Base-by-base conservation (phyloP, 768 basidiomycete species). In the Lactarius quietus region DNA sequence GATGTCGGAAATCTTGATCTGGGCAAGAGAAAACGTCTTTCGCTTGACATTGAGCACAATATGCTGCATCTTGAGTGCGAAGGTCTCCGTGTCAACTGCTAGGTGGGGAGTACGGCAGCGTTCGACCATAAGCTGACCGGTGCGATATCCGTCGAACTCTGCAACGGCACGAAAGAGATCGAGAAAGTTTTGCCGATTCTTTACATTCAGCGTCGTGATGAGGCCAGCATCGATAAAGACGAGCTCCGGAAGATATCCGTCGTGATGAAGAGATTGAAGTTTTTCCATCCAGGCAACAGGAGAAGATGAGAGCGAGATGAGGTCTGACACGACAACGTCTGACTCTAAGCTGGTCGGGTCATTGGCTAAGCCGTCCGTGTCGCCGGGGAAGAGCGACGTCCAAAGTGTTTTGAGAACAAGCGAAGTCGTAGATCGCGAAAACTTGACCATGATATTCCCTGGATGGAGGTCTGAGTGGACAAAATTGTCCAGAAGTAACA, bases 401-500 rank as follows among this genome's bases (percentile, higher is more conserved):
- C 86, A 84, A 58, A 93, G 76, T 69, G 84, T 85, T 68, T 80
- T 76, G 48, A 93, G 75, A 54, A 92, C 78, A 70, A 86, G 80
- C 52, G 79, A 76, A 0, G 92, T 89, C 1, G 86, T 83, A 10
- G 89, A 93, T 74, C 91, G 92, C 73, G 86, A 89, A 79, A 98
- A 98, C 74, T 96, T 97, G 79, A 99, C 86, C 88, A 97, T 92
- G 76, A 98, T 95, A 74, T 98, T 98, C 35, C 96, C 96, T 3
- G 92, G 90, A 74, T 93, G 92, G 26, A 93, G 83, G 73, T 93
- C 92, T 4, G 91, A 82, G 74, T 98, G 97, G 12, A 96, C 94
- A 76, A 97, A 99, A 76, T 99, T 98, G 76, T 99, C 97, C 53
- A 99, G 80, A 1, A 99, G 80, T 23, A 99, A 85, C 97, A 99